Base-by-base conservation (phyloP, 2,329 filamentous ascomycete species). In the Ramichloridium luteum region DNA sequence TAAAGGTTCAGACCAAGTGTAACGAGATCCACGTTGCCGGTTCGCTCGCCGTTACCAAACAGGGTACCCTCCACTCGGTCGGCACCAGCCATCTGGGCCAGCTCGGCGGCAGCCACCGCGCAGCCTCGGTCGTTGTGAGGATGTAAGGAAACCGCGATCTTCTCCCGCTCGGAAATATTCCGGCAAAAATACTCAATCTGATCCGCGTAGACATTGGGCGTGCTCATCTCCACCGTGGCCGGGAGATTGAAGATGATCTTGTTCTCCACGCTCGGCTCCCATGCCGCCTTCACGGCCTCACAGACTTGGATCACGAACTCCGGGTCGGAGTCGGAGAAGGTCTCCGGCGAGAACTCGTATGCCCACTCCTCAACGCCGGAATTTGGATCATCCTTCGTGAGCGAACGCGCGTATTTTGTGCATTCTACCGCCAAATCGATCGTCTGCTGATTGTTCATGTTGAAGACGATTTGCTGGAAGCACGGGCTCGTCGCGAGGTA, bases 241-340 rank as follows among this genome's bases (percentile, higher is more conserved):
- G 90, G 88, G 31, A 98, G 69, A 63, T 96, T 96, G 69, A 98
- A 90, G 54, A 98, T 93, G 57, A 98, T 83, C 28, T 79, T 82
- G 47, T 75, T 77, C 56, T 83, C 74, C 23, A 66, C 74, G 1
- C 72, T 74, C 1, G 90, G 88, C 40, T 69, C 85, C 90, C 90
- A 98, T 1, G 86, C 90, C 4, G 68, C 78, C 69, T 93, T 94
- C 49, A 96, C 88, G 18, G 88, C 88, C 54, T 93, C 77, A 57
- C 90, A 96, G 25, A 96, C 70, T 53, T 77, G 62, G 18, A 96
- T 62, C 11, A 74, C 82, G 51, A 80, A 96, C 25, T 92, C 85
- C 9, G 83, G 77, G 35, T 77, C 72, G 2, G 84, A 83, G 59
- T 96, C 88, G 4, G 86, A 94, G 62, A 96, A 98, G 32, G 75